A percentile compares a stretch with the other conserved stretches of the same genome.
Conservation (phyloP, 2,329 filamentous ascomycete species). For the Colletotrichum sp. region DNA sequence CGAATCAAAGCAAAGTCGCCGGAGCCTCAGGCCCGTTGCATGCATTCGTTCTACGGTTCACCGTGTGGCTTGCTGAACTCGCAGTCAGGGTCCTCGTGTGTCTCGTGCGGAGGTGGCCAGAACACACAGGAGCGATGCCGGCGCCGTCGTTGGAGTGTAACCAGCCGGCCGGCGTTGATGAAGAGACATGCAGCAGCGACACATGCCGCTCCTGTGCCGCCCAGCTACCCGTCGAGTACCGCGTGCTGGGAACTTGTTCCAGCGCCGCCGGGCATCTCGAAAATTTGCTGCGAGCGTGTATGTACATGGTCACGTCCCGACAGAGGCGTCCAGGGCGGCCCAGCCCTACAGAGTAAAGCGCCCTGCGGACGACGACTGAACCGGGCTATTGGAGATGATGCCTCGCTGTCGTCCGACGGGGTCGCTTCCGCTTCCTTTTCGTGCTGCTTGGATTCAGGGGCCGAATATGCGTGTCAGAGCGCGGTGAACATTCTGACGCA, state of each 20-base stretch:
- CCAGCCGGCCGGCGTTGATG: background rate
- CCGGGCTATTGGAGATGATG: background rate
- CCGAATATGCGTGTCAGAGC: background rate
- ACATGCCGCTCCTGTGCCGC: background rate
- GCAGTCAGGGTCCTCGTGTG: background rate
- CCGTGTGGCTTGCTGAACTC: background rate
- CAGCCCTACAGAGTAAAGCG: conserved; percentile 10
- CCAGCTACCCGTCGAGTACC: background rate
- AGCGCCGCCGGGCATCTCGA: background rate
- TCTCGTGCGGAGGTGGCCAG: background rate
- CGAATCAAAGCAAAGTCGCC: background rate
- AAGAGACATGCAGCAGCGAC: conserved; percentile 7
- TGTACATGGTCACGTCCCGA: background rate
- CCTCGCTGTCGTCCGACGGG: background rate
- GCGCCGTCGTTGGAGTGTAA: conserved; percentile 8
- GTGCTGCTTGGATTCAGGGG: background rate
- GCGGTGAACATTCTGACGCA: background rate
- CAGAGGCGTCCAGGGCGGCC: background rate
- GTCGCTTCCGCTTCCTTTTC: background rate
- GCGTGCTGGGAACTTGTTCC: background rate
- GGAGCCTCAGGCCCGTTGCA: background rate
- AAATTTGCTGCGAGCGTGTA: background rate
- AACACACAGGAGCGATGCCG: background rate
- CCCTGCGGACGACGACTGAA: background rate
- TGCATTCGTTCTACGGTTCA: background rate